These are phyloP conservation scores for Pythium brachiatum DNA, from an alignment of 352 stramenopile species.

Conservation along the genomic window DNA sequence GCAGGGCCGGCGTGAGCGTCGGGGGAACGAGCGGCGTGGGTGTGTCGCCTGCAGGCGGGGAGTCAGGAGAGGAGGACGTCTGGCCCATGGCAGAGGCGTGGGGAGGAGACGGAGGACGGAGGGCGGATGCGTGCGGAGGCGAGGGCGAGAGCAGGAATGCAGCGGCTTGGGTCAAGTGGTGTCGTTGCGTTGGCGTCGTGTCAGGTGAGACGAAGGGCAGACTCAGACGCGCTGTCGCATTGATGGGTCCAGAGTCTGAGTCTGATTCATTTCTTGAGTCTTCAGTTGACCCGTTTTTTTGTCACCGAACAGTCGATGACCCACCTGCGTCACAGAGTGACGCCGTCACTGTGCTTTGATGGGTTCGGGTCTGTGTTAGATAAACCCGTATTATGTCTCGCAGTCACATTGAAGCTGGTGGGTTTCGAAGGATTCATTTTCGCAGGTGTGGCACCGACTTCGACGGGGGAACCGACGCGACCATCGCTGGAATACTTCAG, in stretches of 20 bases:
- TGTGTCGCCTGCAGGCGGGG: background rate
- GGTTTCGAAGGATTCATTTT: slow-evolving; percentile 28
- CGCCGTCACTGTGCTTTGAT: background rate
- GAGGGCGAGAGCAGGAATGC: background rate
- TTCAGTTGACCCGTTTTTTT: background rate
- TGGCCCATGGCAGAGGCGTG: slow-evolving; percentile 18
- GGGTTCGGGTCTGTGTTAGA: background rate
- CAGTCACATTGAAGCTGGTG: slow-evolving; percentile 29
- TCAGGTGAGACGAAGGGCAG: background rate
- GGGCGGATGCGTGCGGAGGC: too few species aligned
- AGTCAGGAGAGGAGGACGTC: slow-evolving; percentile 3
- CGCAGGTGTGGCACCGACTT: slow-evolving; percentile 14
- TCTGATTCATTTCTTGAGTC: too few species aligned
- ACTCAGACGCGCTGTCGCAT: slow-evolving; percentile 14
- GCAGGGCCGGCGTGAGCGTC: slow-evolving; percentile 21
- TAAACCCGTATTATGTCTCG: slow-evolving; percentile 10
- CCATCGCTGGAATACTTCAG: background rate
- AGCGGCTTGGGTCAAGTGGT: background rate
- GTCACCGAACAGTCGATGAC: background rate
- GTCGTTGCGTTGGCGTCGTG: background rate
- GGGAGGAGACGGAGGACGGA: background rate
- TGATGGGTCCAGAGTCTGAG: slow-evolving; percentile 12
- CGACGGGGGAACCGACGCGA: background rate
- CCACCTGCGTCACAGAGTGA: background rate
- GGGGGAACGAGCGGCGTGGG: background rate